Percentiles rank a stretch among this genome's conserved stretches.
phyloP scores from a whole-genome alignment of 768 basidiomycete species.

The Clitopilus passeckerianus region DNA sequence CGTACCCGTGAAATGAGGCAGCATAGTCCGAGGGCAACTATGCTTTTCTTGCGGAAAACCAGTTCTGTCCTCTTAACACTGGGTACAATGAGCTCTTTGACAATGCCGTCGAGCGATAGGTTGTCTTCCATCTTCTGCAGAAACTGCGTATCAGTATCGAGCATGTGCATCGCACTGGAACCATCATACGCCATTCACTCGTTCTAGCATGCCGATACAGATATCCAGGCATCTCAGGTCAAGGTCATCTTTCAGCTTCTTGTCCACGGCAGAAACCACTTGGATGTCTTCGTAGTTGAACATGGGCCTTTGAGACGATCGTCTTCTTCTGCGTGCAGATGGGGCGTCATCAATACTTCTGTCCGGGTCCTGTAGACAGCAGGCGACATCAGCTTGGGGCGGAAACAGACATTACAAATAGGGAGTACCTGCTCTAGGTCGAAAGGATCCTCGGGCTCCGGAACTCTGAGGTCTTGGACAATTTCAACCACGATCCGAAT shows the following conservation, averaged over 20 bases:
- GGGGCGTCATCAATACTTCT: conserved; percentile 5
- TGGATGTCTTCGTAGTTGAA: neutral
- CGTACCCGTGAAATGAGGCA: conserved; percentile 68
- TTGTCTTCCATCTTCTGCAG: conserved; percentile 46
- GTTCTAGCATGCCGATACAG: conserved; percentile 80
- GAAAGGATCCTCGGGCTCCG: conserved; percentile 11
- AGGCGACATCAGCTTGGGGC: neutral
- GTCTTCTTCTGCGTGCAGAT: conserved; percentile 11
- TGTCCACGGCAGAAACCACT: conserved; percentile 47
- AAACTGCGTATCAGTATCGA: conserved; percentile 32
- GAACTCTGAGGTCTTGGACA: conserved; percentile 72
- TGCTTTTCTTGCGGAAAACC: conserved; percentile 53
- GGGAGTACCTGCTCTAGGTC: conserved; percentile 32
- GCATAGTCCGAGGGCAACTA: conserved; percentile 68
- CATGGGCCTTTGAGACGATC: conserved; percentile 33
- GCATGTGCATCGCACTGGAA: neutral
- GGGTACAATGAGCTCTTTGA: conserved; percentile 82
- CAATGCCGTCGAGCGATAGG: conserved; percentile 66
- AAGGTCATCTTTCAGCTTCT: conserved; percentile 49
- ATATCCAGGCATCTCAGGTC: conserved; percentile 74
- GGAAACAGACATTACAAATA: conserved; percentile 8
- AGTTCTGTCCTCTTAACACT: conserved; percentile 76
- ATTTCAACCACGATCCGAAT: conserved; percentile 88
- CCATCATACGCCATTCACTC: conserved; percentile 71
- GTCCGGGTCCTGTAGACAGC: neutral